Percentiles rank a stretch among this genome's conserved stretches.
Conservation (phyloP, 1,284 basidiomycete genomes). For the Heliocybe sulcata region DNA sequence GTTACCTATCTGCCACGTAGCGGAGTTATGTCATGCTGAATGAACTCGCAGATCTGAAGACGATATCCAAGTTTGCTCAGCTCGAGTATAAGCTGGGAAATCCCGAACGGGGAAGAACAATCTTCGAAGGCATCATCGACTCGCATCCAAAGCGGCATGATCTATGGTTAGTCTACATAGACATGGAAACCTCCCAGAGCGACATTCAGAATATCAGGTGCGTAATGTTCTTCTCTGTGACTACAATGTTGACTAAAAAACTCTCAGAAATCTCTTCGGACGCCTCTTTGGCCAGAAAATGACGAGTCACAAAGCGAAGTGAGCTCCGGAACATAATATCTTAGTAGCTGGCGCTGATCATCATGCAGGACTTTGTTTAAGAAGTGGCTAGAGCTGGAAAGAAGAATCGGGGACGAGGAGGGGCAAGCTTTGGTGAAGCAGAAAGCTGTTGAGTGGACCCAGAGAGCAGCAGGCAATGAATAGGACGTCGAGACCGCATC, state of each 20-base stretch:
- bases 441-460: slow-evolving; percentile 87
- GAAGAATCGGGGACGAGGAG: slow-evolving; percentile 79
- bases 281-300: slow-evolving; percentile 80
- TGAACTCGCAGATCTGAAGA: slow-evolving; percentile 72
- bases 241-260: slow-evolving; percentile 8
- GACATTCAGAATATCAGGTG: slow-evolving; percentile 76
- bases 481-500: slow-evolving; percentile 8
- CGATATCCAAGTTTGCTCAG: slow-evolving; percentile 90
- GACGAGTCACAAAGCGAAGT: slow-evolving; percentile 94
- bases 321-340: slow-evolving; percentile 15
- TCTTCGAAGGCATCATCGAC: slow-evolving; percentile 96
- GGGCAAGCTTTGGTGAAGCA: slow-evolving; percentile 80
- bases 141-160: slow-evolving; percentile 93
- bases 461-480: slow-evolving; percentile 30
- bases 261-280: slow-evolving; percentile 71
- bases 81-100: slow-evolving; percentile 95
- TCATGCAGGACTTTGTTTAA: slow-evolving; percentile 81
- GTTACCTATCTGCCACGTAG: slow-evolving; percentile 21
- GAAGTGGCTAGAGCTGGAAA: slow-evolving; percentile 93
- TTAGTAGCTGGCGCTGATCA: neutral
- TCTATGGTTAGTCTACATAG: slow-evolving; percentile 95
- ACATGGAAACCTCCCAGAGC: slow-evolving; percentile 81
- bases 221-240: slow-evolving; percentile 13
- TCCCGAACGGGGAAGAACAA: slow-evolving; percentile 88
- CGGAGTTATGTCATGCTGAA: neutral